These are phyloP conservation scores for Phanerochaete carnosa DNA, from an alignment of 768 basidiomycete species.

Conservation along the genomic window DNA sequence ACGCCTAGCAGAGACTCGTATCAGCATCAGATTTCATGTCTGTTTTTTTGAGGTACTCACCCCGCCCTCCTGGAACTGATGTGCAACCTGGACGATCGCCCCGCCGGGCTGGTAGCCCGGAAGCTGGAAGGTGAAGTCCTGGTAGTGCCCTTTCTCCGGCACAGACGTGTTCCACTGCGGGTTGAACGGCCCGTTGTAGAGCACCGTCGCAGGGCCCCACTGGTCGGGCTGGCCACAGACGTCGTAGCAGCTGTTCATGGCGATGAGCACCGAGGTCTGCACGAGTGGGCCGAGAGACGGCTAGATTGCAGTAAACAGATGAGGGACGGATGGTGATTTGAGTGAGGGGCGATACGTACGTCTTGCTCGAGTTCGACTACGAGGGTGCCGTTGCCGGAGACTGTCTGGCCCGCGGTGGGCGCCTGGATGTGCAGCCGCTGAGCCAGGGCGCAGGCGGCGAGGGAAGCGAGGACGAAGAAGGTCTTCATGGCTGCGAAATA, in stretches of 20 bases:
- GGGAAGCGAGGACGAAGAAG: constrained; percentile 22
- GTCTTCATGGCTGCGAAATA: constrained; percentile 6
- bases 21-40: not conserved
- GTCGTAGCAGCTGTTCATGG: constrained; percentile 35
- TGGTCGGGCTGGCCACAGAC: constrained; percentile 15
- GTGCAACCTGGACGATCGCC: not conserved
- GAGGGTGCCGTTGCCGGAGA: constrained; percentile 35
- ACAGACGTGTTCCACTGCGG: constrained; percentile 31
- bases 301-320: constrained; percentile 13
- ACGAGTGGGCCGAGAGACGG: constrained; percentile 26
- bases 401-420: constrained; percentile 32
- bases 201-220: constrained; percentile 35
- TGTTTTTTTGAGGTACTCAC: not conserved
- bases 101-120: constrained; percentile 20
- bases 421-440: constrained; percentile 39
- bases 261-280: constrained; percentile 46
- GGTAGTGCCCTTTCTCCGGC: constrained; percentile 34
- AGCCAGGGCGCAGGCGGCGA: constrained; percentile 33
- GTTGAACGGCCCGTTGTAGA: constrained; percentile 43
- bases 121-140: constrained; percentile 44
- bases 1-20: not conserved
- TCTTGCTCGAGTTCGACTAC: constrained; percentile 39
- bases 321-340: not conserved
- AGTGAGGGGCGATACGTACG: not conserved
- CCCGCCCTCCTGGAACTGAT: not conserved